These are phyloP conservation scores for Eragrostis tef DNA, from an alignment of 202 grass and related monocot species.

Conservation along the genomic window DNA sequence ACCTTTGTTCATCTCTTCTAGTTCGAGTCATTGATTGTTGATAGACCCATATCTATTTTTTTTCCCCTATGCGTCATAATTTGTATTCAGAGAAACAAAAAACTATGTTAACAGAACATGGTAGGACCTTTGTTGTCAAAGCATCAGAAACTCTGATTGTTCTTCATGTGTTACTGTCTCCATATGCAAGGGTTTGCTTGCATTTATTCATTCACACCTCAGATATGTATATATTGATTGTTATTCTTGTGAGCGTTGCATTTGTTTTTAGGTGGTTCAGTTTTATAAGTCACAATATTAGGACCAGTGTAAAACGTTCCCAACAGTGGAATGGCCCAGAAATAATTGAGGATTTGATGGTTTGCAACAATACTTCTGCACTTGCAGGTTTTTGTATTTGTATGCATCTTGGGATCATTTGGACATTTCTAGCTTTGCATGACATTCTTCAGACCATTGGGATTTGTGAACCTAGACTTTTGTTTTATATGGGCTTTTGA, in stretches of 20 bases:
- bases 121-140: not conserved
- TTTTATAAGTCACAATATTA: not conserved
- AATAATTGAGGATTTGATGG: constrained; percentile 8
- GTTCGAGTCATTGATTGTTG: constrained; percentile 26
- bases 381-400: constrained; percentile 2
- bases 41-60: not conserved
- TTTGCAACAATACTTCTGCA: not conserved
- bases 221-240: constrained; percentile 2
- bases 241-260: not conserved
- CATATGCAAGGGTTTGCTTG: constrained; percentile 15
- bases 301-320: not conserved
- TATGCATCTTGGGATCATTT: not conserved
- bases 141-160: not conserved
- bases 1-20: constrained; percentile 8
- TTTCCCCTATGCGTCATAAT: constrained; percentile 1
- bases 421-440: not conserved
- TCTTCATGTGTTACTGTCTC: constrained; percentile 12
- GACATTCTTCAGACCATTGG: constrained; percentile 20
- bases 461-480: not conserved
- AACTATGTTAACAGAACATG: constrained; percentile 21
- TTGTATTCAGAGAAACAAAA: constrained; percentile 24
- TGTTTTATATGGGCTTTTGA: constrained; percentile 2
- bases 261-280: not conserved
- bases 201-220: not conserved
- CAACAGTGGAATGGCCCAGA: not conserved